These are phyloP conservation scores for Perilla frutescens DNA, from an alignment of 257 asterid genomes.

Conservation along the genomic window DNA sequence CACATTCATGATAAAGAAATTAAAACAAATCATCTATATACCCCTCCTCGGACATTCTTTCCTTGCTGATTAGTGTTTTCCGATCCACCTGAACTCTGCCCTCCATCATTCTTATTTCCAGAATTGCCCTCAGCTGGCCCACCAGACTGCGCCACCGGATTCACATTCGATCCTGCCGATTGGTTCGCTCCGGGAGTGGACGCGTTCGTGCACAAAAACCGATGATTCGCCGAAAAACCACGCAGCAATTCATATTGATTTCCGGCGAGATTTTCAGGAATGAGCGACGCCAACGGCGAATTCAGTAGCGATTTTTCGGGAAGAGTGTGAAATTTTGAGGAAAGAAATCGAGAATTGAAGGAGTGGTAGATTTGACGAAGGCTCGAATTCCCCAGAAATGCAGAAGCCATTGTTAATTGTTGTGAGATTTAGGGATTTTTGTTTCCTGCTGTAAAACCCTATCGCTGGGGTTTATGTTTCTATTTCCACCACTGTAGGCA, in stretches of 20 bases:
- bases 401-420: constrained; percentile 43
- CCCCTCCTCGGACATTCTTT: constrained; percentile 78
- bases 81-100: constrained; percentile 57
- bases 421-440: too few relatives aligned
- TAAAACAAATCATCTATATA: constrained; percentile 29
- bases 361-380: constrained; percentile 36
- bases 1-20: neutral
- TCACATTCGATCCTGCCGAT: constrained; percentile 39
- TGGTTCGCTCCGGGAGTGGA: constrained; percentile 40
- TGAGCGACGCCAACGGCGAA: constrained; percentile 25
- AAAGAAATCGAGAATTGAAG: constrained; percentile 29
- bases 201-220: constrained; percentile 48
- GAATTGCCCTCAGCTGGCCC: constrained; percentile 52
- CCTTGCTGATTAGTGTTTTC: constrained; percentile 59
- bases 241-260: constrained; percentile 27
- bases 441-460: constrained; percentile 41
- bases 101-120: constrained; percentile 47
- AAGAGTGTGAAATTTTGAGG: constrained; percentile 30
- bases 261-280: constrained; percentile 27
- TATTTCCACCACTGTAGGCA: neutral
- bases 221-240: constrained; percentile 36
- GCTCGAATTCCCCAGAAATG: constrained; percentile 39
- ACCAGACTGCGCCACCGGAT: constrained; percentile 37
- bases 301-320: constrained; percentile 31
- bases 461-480: constrained; percentile 33